These are phyloP conservation scores for Skeletonema tropicum DNA, from an alignment of 108 stramenopile species.

Conservation along the genomic window DNA sequence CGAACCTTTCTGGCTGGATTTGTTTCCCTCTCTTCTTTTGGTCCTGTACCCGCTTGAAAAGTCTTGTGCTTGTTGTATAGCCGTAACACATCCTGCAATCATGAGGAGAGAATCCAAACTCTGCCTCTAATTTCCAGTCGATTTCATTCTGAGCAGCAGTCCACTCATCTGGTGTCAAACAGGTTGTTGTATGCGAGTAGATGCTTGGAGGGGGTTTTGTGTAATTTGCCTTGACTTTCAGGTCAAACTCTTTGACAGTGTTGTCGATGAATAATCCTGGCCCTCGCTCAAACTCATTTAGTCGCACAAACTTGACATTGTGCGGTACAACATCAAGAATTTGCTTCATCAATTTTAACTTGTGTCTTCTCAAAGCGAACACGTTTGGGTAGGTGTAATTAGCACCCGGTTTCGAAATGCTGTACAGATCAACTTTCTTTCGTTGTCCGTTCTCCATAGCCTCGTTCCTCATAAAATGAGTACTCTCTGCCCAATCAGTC, in stretches of 20 bases:
- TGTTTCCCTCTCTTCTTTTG: constrained; percentile 18
- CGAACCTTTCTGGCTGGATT: constrained; percentile 2
- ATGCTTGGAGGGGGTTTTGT: constrained; percentile 23
- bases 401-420: constrained; percentile 40
- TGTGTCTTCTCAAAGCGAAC: constrained; percentile 42
- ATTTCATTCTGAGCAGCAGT: constrained; percentile 32
- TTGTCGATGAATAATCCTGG: constrained; percentile 48
- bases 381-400: constrained; percentile 49
- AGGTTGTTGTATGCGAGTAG: constrained; percentile 32
- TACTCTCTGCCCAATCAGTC: constrained; percentile 49
- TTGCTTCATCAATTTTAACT: constrained; percentile 48
- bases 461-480: constrained; percentile 31
- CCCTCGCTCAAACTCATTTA: constrained; percentile 47
- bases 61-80: constrained; percentile 30
- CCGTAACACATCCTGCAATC: constrained; percentile 56
- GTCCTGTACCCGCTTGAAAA: constrained; percentile 16
- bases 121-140: constrained; percentile 44
- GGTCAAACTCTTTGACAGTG: constrained; percentile 31
- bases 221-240: constrained; percentile 32
- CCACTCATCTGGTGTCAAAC: constrained; percentile 48
- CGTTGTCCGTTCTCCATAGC: not conserved
- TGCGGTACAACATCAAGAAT: constrained; percentile 34
- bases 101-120: constrained; percentile 48
- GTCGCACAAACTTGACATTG: constrained; percentile 47
- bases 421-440: constrained; percentile 1